Base-by-base conservation (phyloP, 2,329 filamentous ascomycete genomes). In the Xylaria sp. region DNA sequence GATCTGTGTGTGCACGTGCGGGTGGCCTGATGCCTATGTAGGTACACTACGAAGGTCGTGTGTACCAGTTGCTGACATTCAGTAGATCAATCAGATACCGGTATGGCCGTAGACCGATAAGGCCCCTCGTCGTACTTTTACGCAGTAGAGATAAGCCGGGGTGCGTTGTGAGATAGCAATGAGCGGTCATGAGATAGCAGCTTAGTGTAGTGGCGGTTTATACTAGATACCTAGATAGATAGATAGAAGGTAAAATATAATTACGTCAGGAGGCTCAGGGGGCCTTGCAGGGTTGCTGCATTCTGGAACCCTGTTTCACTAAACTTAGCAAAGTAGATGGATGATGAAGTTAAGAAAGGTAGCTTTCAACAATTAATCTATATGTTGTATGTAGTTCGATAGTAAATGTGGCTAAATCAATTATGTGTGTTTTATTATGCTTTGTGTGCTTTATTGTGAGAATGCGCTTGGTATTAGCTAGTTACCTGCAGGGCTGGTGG, bases 91-190 rank as follows among this genome's bases (percentile, higher is more conserved):
- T n/a, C 39, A 15, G 42, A 20, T n/a, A 15, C n/a, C n/a, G n/a
- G 20, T 38, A n/a, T 36, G 45, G 50, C 20, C 29, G 29, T 7
- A 44, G 44, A 22, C 51, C 22, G 61, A 62, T 57, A 67, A 60
- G 65, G 36, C 2, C 11, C 39, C 36, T 58, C 11, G 45, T 33
- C 38, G 39, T 60, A 60, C 55, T 39, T 54, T 51, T 36, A n/a
- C n/a, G n/a, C n/a, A n/a, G n/a, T n/a, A 17, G 65, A 65, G 62
- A 65, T 61, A 65, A 61, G 62, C 62, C 9, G n/a, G 42, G 9
- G 9, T 44, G 9, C 10, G 5, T 2, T 44, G 22, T 44, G 42
- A 31, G 54, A 50, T 49, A 13, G 45, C 31, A 42, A 15, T 50
- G 45, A 29, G 45, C 25, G 20, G 25, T 25, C 39, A 25, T 22